Conservation (phyloP, 345 rosid genomes). For the Eucalyptus tenuipes region DNA sequence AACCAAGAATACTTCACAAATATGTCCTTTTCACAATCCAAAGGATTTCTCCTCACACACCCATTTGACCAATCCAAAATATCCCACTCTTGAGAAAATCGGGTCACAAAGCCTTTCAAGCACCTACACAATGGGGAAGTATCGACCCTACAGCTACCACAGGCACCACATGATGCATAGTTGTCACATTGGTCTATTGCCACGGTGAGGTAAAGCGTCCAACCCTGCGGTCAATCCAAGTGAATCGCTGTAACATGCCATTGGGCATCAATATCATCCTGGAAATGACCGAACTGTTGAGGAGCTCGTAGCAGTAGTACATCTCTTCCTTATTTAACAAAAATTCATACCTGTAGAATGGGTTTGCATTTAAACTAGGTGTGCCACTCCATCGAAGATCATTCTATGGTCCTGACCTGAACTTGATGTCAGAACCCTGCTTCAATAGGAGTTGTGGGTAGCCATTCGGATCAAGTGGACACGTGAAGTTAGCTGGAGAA, state of each 20-base stretch:
- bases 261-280: slow-evolving; percentile 8
- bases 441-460: slow-evolving; percentile 20
- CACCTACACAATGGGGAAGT: slow-evolving; percentile 19
- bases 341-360: not conserved
- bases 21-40: slow-evolving; percentile 16
- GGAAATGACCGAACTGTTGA: slow-evolving; percentile 2
- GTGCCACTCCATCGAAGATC: slow-evolving; percentile 23
- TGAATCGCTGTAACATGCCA: slow-evolving; percentile 17
- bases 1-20: slow-evolving; percentile 9
- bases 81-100: slow-evolving; percentile 11
- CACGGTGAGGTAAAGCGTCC: slow-evolving; percentile 15
- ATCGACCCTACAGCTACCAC: slow-evolving; percentile 19
- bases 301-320: slow-evolving; percentile 12
- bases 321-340: slow-evolving; percentile 11
- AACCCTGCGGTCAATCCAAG: slow-evolving; percentile 20
- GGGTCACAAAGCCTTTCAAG: slow-evolving; percentile 28
- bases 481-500: slow-evolving; percentile 4
- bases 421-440: not conserved
- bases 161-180: slow-evolving; percentile 20
- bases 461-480: slow-evolving; percentile 8
- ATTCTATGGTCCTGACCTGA: slow-evolving; percentile 34
- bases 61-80: slow-evolving; percentile 20
- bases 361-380: slow-evolving; percentile 5
- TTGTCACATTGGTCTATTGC: slow-evolving; percentile 31
- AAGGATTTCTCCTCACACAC: slow-evolving; percentile 21